Base-by-base conservation (phyloP, 768 basidiomycete species). In the Boletellus sp. region DNA sequence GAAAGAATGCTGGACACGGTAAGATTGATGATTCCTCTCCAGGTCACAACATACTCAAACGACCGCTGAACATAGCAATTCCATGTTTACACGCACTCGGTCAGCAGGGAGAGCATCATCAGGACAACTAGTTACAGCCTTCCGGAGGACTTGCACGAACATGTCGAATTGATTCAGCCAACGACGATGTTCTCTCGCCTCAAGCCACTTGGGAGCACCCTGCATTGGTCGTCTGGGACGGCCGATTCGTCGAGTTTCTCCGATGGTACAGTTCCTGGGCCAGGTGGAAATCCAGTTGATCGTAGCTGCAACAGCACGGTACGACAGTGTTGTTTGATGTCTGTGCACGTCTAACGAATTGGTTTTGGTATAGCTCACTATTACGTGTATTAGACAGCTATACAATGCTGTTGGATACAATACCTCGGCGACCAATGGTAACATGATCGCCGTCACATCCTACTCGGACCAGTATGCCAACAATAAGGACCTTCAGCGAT, bases 1-100 rank as follows among this genome's bases (percentile, higher is more conserved):
- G 87, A 90, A 64, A 68, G 78, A 55, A 83, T 90, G 79, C 74
- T 90, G 16, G 70, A 80, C 58, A 84, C 87, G 41, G 85, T 85
- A 57, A 58, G 78, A n/a, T n/a, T n/a, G 34, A 28, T 19, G 0
- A 3, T 28, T 20, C 12, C 13, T 41, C 5, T 35, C 8, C 40
- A 13, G 11, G 2, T 42, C 16, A 13, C 12, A 33, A 39, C 22
- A 7, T 50, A 40, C 24, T 24, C 1, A 43, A 23, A 28, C 3
- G 6, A 49, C 15, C 28, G 26, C n/a, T n/a, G 26, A 39, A 45
- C 42, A 16, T 52, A 87, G 83, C 79, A 76, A 57, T 90, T 85
- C 57, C 69, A 80, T 49, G 62, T 83, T 32, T 90, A 80, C 76
- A 70, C 75, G 45, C 79, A 87, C 60, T 61, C 65, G 10, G 67